Evolutionary conservation across 176 grass and related monocot species (phyloP).

Genomic region (Pharus latifolius): DNA sequence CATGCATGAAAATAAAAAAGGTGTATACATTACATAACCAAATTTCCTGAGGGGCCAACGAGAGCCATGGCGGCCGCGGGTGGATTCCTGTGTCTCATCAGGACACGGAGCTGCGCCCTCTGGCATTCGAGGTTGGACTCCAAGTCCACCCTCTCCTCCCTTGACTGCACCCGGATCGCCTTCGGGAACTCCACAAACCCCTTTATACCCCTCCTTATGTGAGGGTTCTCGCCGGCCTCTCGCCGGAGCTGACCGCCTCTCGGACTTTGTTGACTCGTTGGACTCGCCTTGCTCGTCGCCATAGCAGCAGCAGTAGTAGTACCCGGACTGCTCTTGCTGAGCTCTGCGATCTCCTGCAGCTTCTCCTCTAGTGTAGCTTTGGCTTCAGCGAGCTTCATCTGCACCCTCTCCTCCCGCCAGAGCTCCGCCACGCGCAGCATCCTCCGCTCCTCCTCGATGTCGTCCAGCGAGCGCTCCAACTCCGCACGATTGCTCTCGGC

Average conservation of each 20-base stretch:
- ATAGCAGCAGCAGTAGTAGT: too few relatives aligned
- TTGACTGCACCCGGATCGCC: neutral
- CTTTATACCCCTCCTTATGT: constrained; percentile 39
- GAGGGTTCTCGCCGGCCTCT: constrained; percentile 33
- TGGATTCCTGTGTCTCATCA: constrained; percentile 20
- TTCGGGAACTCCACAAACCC: constrained; percentile 47
- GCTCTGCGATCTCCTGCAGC: constrained; percentile 20
- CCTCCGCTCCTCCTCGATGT: constrained; percentile 39
- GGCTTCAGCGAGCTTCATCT: constrained; percentile 37
- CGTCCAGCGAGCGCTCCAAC: neutral
- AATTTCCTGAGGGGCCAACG: constrained; percentile 4
- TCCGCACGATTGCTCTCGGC: neutral
- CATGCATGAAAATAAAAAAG: too few relatives aligned
- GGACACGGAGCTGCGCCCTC: constrained; percentile 28
- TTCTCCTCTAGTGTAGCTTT: constrained; percentile 32
- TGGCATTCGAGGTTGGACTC: constrained; percentile 30
- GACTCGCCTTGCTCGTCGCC: neutral
- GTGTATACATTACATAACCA: constrained; percentile 28
- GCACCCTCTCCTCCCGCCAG: constrained; percentile 42
- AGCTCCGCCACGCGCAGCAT: constrained; percentile 31
- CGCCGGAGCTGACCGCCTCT: neutral
- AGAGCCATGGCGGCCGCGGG: neutral
- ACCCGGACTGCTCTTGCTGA: neutral
- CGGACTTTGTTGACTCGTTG: neutral
- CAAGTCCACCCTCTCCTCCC: neutral